Conservation (phyloP, 2,329 filamentous ascomycete species). For the Aphanocladium album region DNA sequence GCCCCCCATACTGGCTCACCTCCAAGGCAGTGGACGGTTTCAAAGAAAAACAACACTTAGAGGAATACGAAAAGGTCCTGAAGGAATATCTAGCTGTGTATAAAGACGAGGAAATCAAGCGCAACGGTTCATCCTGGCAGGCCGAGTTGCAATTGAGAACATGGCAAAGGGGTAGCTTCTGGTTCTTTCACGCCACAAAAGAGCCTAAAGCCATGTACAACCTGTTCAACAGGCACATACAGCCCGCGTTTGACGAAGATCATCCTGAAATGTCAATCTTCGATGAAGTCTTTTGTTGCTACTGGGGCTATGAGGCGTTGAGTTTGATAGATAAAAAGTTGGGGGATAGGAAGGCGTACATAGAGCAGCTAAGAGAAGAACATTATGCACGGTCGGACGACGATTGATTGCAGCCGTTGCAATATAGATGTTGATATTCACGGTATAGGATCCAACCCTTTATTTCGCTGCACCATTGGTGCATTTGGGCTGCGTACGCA, state of each 20-base stretch:
- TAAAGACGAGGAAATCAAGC: constrained; percentile 13
- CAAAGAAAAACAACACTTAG: not conserved
- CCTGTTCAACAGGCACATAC: not conserved
- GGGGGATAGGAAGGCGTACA: not conserved
- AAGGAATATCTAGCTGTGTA: constrained; percentile 14
- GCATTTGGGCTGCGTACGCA: too few relatives aligned
- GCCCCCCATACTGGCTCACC: constrained; percentile 25
- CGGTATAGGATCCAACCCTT: too few relatives aligned
- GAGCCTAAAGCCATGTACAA: not conserved
- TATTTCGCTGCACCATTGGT: too few relatives aligned
- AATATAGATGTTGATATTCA: too few relatives aligned
- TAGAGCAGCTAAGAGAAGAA: not conserved
- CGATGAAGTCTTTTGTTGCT: not conserved
- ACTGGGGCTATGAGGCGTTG: not conserved
- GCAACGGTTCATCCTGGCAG: not conserved
- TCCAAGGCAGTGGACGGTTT: constrained; percentile 12
- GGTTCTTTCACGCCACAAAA: not conserved
- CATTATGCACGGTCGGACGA: not conserved
- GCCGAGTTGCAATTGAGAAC: constrained; percentile 2
- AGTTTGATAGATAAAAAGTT: not conserved
- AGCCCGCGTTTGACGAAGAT: not conserved
- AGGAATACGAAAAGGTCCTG: constrained; percentile 2
- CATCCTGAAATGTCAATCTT: not conserved
- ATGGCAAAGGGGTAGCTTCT: not conserved
- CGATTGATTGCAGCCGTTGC: not conserved